Base-by-base conservation (phyloP, 495 filamentous ascomycete genomes). In the Friedmanniomyces endolithicus region DNA sequence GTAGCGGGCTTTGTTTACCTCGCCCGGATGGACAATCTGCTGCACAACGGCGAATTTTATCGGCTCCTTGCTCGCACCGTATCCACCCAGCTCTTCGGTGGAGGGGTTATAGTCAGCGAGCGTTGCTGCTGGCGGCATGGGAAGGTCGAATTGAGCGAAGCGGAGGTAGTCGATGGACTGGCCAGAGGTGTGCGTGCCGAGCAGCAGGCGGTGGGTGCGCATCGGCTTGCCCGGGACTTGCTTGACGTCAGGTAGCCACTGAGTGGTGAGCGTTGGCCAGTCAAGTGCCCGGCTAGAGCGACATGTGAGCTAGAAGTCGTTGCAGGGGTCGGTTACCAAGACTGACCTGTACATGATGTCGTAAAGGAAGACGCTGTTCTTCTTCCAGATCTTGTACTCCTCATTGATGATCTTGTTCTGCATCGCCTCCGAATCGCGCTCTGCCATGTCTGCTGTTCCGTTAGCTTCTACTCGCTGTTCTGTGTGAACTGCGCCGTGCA, bases 381-480 rank as follows among this genome's bases (percentile, higher is more conserved):
- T 99, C 77, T 99, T 99, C 94, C 94, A 99, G 59, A 88, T 95
- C 68, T 99, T 99, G 78, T 99, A 99, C 71, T 97, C 94, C 75
- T 98, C 92, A 61, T 98, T 98, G 69, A 97, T 85, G 46, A 92
- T 81, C 69, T 94, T 88, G 65, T 94, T 78, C 49, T 81, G 78
- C 29, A 82, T 80, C 63, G 80, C 77, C 50, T 53, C 59, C 23
- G 37, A 23, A 19, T 59, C 52, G 23, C 23, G 23, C 22, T 11
- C 20, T 19, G 11, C 47, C 47, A 50, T 50, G 25, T 54, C 43
- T 46, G 33, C 50, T 14, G 37, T 41, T 8, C 48, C 22, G n/a
- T 24, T 17, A 43, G 39, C 16, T 22, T 22, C 4, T 43, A 12
- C 9, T 9, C 27, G 27, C 9, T 31, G 9, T 31, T 31, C 4